Base-by-base conservation (phyloP, 2,329 filamentous ascomycete genomes). In the Scleromitrula shiraiana region DNA sequence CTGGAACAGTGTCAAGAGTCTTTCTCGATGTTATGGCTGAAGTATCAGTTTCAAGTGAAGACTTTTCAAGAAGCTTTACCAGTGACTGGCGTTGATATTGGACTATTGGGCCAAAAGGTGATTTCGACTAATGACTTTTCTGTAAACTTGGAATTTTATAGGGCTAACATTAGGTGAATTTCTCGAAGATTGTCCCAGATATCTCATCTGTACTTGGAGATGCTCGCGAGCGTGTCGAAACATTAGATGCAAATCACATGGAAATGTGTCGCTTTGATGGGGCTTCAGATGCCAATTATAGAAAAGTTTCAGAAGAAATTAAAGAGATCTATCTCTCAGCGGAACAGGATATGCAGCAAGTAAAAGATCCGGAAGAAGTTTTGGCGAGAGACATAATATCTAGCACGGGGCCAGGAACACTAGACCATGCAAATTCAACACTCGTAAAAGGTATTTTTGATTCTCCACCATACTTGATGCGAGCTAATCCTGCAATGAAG, bases 211-310 rank as follows among this genome's bases (percentile, higher is more conserved):
- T 29, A 23, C 29, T 67, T n/a, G 64, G 60, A 0, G 61, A 64
- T 17, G 54, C 59, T 1, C 52, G 60, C 5, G 65, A 67, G 40
- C 50, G 50, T 2, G 58, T 60, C 4, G 63, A 65, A 49, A 59
- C 59, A 0, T 55, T 72, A 17, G 61, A 66, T 19, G 66, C 68
- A 5, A 64, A 64, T 4, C 69, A 71, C 50, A 62, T 65, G 1
- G 62, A 65, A 23, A 66, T 72, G 57, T 69, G 67, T 57, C 67
- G 65, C 47, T 71, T 70, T 43, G 57, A 29, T 1, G 64, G 61
- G 0, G 51, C 51, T 1, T 54, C 61, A 2, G 61, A 65, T 32
- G 40, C 35, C 1, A 54, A 54, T 5, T 67, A 64, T 44, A 27
- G 27, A 14, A 41, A 50, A 35, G 27, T 52, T 12, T 29, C 12